These are phyloP conservation scores for Aspergillus ustus DNA, from an alignment of 2,329 filamentous ascomycete species.

Conservation along the genomic window DNA sequence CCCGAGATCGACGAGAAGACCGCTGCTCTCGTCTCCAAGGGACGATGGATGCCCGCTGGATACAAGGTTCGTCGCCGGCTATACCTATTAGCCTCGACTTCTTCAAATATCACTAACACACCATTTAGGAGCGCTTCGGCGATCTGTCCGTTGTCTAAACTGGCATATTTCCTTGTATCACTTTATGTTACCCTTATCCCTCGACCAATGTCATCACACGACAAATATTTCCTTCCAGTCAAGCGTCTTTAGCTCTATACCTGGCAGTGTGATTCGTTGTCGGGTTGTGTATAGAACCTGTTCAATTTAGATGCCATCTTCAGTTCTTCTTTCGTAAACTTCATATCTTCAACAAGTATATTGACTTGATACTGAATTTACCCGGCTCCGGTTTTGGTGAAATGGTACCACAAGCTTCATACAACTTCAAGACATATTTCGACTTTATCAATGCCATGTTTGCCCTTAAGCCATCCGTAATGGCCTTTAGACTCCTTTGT, in stretches of 20 bases:
- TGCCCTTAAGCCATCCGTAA: too few relatives aligned
- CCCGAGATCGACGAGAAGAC: slow-evolving; percentile 99
- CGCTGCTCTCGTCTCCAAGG: slow-evolving; percentile 90
- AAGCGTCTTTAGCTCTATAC: slow-evolving; percentile 30
- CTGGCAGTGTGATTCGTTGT: slow-evolving; percentile 38
- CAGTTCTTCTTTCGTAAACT: slow-evolving; percentile 3
- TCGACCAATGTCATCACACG: slow-evolving; percentile 36
- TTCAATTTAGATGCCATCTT: slow-evolving; percentile 39
- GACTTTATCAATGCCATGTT: background rate
- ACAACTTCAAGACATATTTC: background rate
- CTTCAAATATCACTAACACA: slow-evolving; percentile 23
- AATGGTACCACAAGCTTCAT: background rate
- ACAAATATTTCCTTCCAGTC: slow-evolving; percentile 33
- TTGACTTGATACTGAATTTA: background rate
- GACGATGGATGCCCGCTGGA: slow-evolving; percentile 95
- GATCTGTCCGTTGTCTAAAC: slow-evolving; percentile 91
- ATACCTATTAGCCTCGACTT: background rate
- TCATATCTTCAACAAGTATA: background rate
- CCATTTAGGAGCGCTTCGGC: slow-evolving; percentile 91
- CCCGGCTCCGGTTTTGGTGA: background rate
- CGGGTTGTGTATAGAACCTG: slow-evolving; percentile 48
- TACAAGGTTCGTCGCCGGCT: slow-evolving; percentile 77
- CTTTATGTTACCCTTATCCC: slow-evolving; percentile 36
- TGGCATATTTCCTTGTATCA: slow-evolving; percentile 27
- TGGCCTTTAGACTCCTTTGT: too few relatives aligned